A percentile compares a stretch with the other conserved stretches of the same genome.
These are phyloP conservation scores for Solanum tarapatanum DNA, from an alignment of 257 asterid genomes.

Conservation along the genomic window DNA sequence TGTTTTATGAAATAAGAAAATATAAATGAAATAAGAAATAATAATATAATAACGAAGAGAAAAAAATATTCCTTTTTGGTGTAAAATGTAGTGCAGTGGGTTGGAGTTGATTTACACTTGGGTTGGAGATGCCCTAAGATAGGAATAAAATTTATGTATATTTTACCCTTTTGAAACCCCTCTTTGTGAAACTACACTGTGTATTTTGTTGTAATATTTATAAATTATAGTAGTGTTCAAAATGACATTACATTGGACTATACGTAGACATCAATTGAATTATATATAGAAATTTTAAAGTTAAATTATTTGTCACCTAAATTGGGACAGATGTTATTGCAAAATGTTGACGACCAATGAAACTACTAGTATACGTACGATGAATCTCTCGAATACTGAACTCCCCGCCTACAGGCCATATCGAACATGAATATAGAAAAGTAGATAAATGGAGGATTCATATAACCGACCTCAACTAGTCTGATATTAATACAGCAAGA, in stretches of 20 bases:
- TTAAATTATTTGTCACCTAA: not conserved
- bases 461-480: not conserved
- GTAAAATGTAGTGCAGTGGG: too few species aligned
- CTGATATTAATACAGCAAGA: not conserved
- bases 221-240: not conserved
- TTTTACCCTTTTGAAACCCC: not conserved
- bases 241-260: not conserved
- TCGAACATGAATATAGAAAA: not conserved
- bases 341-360: not conserved
- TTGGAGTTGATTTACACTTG: too few species aligned
- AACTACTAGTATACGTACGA: not conserved
- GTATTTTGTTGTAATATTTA: not conserved
- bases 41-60: too few species aligned
- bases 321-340: not conserved
- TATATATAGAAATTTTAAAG: not conserved
- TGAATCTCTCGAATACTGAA: not conserved
- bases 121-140: too few species aligned
- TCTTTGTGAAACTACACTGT: not conserved
- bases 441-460: not conserved
- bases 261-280: not conserved
- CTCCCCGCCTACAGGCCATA: not conserved
- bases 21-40: too few species aligned
- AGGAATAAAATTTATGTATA: not conserved
- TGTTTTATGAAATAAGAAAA: too few species aligned
- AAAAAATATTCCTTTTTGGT: too few species aligned